Evolutionary conservation across 2,329 filamentous ascomycete genomes (phyloP), one percentile per base, ranked within the genome.

Genomic region (Verticillium tricorpus): DNA sequence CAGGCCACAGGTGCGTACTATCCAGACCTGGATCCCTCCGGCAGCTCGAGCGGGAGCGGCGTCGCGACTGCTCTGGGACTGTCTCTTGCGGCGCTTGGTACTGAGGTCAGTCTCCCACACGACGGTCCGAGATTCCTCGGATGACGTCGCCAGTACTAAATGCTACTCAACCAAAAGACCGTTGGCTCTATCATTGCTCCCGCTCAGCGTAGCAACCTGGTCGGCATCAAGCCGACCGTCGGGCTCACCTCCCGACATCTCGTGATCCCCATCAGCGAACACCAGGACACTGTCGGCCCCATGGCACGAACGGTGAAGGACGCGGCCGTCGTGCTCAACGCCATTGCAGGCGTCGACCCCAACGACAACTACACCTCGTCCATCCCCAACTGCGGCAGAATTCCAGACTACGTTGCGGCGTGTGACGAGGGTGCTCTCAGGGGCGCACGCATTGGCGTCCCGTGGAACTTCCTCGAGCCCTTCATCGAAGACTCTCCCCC

Each of bases 141-240:
- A 25, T 14, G 19, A 28, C 28, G 15, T 55, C 17, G 14, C 40
- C 11, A 50, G 40, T 7, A 50, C 40, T 50, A 12, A 50, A 50
- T 55, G 50, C 1, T 55, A 17, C 28, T 35, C 14, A 35, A 35
- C 34, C 8, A 9, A 14, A 35, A 35, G 34, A 35, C 34, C 6
- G 87, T 92, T 0, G 82, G 82, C 3, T 83, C 83, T 4, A 91
- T 93, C 17, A 91, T 92, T 69, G 87, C 85, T 70, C 90, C 90
- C 0, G 89, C 90, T 0, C 84, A 89, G 71, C 78, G 88, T 3
- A 91, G 90, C 69, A 82, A 80, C 2, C 70, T 93, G 2, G 88
- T 92, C 1, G 90, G 90, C 3, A 83, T 93, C 71, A 93, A 92
- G 74, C 89, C 90, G 1, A 92, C 89, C 1, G 87, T 92, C 6